A percentile compares a stretch with the other conserved stretches of the same genome.
Evolutionary conservation across 2,329 filamentous ascomycete species (phyloP).

Genomic region (Sporothrix inflata): DNA sequence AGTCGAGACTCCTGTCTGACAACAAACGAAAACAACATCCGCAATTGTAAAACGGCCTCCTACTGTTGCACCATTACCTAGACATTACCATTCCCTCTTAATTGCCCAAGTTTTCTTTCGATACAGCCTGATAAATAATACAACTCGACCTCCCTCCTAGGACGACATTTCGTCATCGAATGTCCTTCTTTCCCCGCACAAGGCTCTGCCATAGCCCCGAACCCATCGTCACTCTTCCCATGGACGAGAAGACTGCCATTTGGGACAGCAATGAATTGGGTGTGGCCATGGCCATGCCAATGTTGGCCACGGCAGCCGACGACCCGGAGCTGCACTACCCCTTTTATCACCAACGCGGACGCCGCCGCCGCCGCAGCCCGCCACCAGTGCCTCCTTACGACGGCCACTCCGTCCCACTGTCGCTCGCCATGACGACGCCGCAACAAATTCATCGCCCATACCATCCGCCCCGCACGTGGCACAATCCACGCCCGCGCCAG

Average conservation of each 20-base stretch:
- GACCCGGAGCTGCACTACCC: slow-evolving; percentile 20
- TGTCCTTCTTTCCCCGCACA: slow-evolving; percentile 13
- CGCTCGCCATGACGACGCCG: slow-evolving; percentile 15
- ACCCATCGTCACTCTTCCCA: background rate
- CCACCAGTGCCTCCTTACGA: slow-evolving; percentile 5
- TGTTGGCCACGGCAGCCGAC: background rate
- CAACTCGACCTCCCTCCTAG: background rate
- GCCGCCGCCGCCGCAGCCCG: slow-evolving; percentile 30
- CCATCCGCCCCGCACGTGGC: background rate
- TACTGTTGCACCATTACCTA: background rate
- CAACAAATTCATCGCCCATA: background rate
- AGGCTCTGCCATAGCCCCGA: slow-evolving; percentile 22
- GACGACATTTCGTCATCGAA: background rate
- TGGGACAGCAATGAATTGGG: background rate
- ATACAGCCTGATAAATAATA: background rate
- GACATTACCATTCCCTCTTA: background rate
- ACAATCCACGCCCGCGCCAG: slow-evolving; percentile 28
- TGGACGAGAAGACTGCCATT: background rate
- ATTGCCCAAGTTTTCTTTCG: background rate
- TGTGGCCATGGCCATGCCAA: background rate
- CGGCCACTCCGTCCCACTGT: background rate
- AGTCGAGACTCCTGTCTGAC: background rate
- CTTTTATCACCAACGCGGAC: slow-evolving; percentile 23
- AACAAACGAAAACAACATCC: background rate
- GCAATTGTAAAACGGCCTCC: background rate